Evolutionary conservation across 805 yeast species (phyloP).

Genomic region (Crinitomyces ghanaensis): DNA sequence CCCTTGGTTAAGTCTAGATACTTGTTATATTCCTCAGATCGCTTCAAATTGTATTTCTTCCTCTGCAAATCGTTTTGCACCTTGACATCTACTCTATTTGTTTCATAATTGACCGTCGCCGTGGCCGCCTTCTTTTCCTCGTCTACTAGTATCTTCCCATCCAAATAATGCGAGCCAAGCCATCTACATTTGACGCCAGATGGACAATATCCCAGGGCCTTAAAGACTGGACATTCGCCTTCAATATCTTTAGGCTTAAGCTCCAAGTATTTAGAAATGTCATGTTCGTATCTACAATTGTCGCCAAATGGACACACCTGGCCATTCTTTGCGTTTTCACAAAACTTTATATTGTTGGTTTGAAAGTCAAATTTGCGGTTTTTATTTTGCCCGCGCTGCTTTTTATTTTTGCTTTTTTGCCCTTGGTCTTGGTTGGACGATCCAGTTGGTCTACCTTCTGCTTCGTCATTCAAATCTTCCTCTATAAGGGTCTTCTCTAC

Average conservation of each 20-base stretch:
- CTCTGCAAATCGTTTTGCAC: conserved; percentile 42
- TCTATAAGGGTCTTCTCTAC: conserved; percentile 21
- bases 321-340: conserved; percentile 40
- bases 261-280: conserved; percentile 49
- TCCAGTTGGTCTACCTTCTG: conserved; percentile 29
- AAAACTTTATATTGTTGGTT: conserved; percentile 52
- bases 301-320: conserved; percentile 52
- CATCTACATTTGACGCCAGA: conserved; percentile 89
- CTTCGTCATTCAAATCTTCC: conserved; percentile 16
- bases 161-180: conserved; percentile 55
- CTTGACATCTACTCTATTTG: conserved; percentile 47
- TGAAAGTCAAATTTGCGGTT: conserved; percentile 63
- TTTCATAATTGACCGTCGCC: conserved; percentile 37
- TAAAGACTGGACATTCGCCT: conserved; percentile 76
- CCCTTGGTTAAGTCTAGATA: conserved; percentile 44
- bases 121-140: conserved; percentile 29
- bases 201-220: conserved; percentile 80
- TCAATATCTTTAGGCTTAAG: conserved; percentile 61
- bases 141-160: conserved; percentile 34
- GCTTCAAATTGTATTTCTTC: conserved; percentile 47
- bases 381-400: conserved; percentile 72
- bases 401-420: conserved; percentile 32
- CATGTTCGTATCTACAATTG: conserved; percentile 68
- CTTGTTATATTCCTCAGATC: conserved; percentile 45
- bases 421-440: conserved; percentile 27